Percentiles rank a stretch among this genome's conserved stretches.
Conservation (phyloP, 2,329 filamentous ascomycete genomes). For the Aspergillus pseudoterreus region DNA sequence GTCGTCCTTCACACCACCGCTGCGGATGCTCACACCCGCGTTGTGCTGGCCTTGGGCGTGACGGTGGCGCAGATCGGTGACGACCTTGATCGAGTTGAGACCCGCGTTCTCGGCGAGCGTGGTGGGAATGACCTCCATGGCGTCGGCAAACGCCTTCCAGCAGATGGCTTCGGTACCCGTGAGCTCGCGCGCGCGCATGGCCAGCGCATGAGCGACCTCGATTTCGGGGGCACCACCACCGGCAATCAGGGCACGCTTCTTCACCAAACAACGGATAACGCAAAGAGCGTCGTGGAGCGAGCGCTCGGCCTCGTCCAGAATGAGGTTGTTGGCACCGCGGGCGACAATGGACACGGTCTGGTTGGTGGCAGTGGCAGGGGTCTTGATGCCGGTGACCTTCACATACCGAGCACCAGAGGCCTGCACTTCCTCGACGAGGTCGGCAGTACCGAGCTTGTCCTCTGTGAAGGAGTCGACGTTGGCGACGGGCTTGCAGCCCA, state of each 20-base stretch:
- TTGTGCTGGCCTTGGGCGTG: slow-evolving; percentile 95
- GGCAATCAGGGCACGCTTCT: slow-evolving; percentile 99
- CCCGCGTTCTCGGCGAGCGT: slow-evolving; percentile 97
- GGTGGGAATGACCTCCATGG: slow-evolving; percentile 94
- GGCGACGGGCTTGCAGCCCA: slow-evolving; percentile 97
- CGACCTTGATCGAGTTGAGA: slow-evolving; percentile 97
- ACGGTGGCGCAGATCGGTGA: slow-evolving; percentile 89
- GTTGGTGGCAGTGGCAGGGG: slow-evolving; percentile 54
- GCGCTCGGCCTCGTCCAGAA: slow-evolving; percentile 95
- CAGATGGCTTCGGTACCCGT: slow-evolving; percentile 94
- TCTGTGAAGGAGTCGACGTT: slow-evolving; percentile 98
- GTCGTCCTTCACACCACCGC: slow-evolving; percentile 92
- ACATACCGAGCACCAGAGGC: slow-evolving; percentile 86
- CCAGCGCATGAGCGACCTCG: slow-evolving; percentile 84
- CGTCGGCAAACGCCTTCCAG: slow-evolving; percentile 98
- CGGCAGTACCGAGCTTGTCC: slow-evolving; percentile 92
- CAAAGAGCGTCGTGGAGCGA: slow-evolving; percentile 96
- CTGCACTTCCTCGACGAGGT: slow-evolving; percentile 89
- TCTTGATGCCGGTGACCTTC: slow-evolving; percentile 88
- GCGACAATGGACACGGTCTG: slow-evolving; percentile 93
- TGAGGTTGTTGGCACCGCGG: slow-evolving; percentile 88
- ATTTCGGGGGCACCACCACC: slow-evolving; percentile 96
- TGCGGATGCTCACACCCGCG: slow-evolving; percentile 97
- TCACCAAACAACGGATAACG: slow-evolving; percentile 93
- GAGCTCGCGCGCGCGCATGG: slow-evolving; percentile 75